Base-by-base conservation (phyloP, 176 grass and related monocot species). In the Oryza brachyantha region DNA sequence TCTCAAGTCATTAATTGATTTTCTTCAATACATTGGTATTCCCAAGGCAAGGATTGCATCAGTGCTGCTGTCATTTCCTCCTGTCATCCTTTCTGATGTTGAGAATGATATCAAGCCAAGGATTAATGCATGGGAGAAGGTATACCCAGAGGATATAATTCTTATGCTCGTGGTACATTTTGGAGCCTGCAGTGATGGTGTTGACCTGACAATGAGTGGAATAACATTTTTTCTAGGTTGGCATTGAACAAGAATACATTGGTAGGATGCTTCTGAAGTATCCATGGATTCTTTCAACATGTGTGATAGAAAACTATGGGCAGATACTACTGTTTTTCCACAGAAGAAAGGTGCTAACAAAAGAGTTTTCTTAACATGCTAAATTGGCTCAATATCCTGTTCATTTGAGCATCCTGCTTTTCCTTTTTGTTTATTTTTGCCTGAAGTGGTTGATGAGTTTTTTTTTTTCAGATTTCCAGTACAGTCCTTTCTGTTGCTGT, bases 241-340 rank as follows among this genome's bases (percentile, higher is more conserved):
- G 91, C 78, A 73, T 92, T 28, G 76, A 79, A 85, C 72, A 76
- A 70, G 83, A 85, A 35, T 68, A 87, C 75, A 83, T 97, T 78
- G 72, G 55, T 22, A 85, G 8, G 62, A 90, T 97, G 82, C 65
- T 97, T 38, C 13, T 88, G 66, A 97, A 94, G 60, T 97, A 97
- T 86, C 87, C 95, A 63, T 97, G 92, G 95, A 89, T 97, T 76
- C 89, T 97, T 83, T 98, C 92, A 68, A 77, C 83, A 76, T 81
- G 85, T 85, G 89, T 94, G 57, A 86, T 86, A 81, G 77, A 85
- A 40, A 98, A 98, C 82, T 97, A 92, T 68, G 59, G 22, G 11
- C 72, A 86, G 64, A 77, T 94, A 19, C 13, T 90, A 61, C 61
- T 81, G 37, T 90, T 88, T 38, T 97, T 97, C 54, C 81, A 84